Evolutionary conservation across 1,284 basidiomycete genomes (phyloP).

Genomic region (Malassezia dermatis): DNA sequence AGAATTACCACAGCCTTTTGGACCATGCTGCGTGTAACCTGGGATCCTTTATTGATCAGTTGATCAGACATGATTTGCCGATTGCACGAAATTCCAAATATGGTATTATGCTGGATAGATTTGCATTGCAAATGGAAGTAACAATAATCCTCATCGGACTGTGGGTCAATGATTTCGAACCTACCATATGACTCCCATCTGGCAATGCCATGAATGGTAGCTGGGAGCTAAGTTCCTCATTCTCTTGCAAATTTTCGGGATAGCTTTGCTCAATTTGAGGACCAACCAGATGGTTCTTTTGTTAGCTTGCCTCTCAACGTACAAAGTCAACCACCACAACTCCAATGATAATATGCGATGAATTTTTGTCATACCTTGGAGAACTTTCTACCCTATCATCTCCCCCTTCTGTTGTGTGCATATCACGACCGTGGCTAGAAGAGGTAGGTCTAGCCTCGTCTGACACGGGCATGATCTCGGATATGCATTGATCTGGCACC

Average conservation of each 20-base stretch:
- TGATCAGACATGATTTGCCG: slow-evolving; percentile 78
- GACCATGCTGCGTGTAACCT: slow-evolving; percentile 88
- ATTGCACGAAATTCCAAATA: slow-evolving; percentile 55
- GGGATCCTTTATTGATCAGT: slow-evolving; percentile 68
- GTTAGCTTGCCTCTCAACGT: background rate
- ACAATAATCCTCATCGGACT: slow-evolving; percentile 89
- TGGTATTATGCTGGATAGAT: slow-evolving; percentile 23
- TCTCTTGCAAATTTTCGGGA: slow-evolving; percentile 30
- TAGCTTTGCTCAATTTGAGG: slow-evolving; percentile 43
- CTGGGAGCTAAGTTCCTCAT: slow-evolving; percentile 48
- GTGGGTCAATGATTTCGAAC: slow-evolving; percentile 2
- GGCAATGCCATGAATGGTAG: slow-evolving; percentile 94
- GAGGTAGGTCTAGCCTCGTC: background rate
- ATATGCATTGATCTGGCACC: background rate
- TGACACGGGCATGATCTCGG: background rate
- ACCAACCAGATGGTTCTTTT: slow-evolving; percentile 39
- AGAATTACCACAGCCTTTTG: slow-evolving; percentile 96
- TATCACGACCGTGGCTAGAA: background rate
- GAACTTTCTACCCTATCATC: background rate
- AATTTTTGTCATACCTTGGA: background rate
- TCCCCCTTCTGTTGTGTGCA: background rate
- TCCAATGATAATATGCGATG: slow-evolving; percentile 31
- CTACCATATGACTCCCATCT: slow-evolving; percentile 85
- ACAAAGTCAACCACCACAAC: slow-evolving; percentile 45
- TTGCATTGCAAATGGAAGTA: slow-evolving; percentile 69